Evolutionary conservation across 1,284 basidiomycete species (phyloP), one percentile per base, ranked within the genome.

Genomic region (Ustanciosporium gigantosporum): DNA sequence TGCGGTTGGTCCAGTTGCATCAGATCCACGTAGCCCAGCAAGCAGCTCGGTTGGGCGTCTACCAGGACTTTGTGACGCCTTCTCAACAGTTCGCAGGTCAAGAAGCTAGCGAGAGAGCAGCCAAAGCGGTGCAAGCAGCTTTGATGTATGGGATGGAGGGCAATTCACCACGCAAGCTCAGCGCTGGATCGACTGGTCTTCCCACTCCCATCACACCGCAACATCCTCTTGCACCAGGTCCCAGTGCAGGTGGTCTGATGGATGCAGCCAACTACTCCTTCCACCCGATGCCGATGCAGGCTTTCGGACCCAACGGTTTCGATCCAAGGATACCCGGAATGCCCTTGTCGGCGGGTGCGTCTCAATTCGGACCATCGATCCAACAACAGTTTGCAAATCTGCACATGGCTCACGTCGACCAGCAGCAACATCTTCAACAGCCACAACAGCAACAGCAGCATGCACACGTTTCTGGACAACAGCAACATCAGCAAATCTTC

Each of bases 91-190:
- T 62, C 20, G 43, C 56, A 5, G 58, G 59, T 9, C 53, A 66
- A 19, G 62, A 62, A 21, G 50, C 58, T 9, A 62, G 55, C 50
- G 58, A 66, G 39, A 49, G 53, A 1, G 62, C 64, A 3, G 66
- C 62, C 31, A 58, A 61, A 31, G 55, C 66, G 0, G 66, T 66
- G 0, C 62, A 67, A 27, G 66, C 66, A 0, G 66, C 66, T 3
- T 46, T 66, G 2, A 53, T 69, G 59, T 69, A 66, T 24, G 62
- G 58, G 5, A 58, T 61, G 58, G 66, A 66, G 17, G 56, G 48
- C 31, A 62, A 44, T 31, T 46, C 56, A 1, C 53, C 57, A n/a
- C 52, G 58, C 15, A 58, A 50, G 38, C 43, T 62, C 39, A 57
- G 53, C 27, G 35, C 52, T 5, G 59, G 55, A 5, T 50, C 51